Conservation (phyloP, 2,329 filamentous ascomycete genomes). For the Beauveria bassiana region DNA sequence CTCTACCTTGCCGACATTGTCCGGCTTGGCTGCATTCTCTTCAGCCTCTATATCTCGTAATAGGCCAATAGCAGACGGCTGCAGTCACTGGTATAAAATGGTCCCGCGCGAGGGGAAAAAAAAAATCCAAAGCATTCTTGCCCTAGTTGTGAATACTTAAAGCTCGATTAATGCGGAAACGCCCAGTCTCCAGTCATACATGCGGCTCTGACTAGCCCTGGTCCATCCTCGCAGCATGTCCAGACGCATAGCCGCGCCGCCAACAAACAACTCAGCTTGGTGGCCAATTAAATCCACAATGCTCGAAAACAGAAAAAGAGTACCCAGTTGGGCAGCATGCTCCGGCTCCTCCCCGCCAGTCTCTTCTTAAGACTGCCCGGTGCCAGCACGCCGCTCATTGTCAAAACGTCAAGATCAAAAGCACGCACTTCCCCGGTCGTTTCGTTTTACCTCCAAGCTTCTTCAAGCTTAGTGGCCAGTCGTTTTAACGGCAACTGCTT, state of each 20-base stretch:
- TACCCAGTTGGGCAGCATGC: slow-evolving; percentile 15
- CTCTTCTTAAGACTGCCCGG: background rate
- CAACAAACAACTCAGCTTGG: slow-evolving; percentile 22
- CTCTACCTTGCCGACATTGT: background rate
- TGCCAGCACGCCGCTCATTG: slow-evolving; percentile 9
- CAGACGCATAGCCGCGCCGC: slow-evolving; percentile 15
- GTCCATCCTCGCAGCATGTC: background rate
- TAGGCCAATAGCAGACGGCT: background rate
- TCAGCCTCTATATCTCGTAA: background rate
- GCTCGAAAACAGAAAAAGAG: slow-evolving; percentile 25
- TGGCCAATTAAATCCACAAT: slow-evolving; percentile 30
- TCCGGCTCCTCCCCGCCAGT: slow-evolving; percentile 1
- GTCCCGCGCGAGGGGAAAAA: background rate
- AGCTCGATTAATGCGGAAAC: slow-evolving; percentile 40
- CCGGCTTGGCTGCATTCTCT: background rate
- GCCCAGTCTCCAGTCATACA: slow-evolving; percentile 40
- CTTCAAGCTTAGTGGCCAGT: background rate
- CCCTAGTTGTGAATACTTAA: slow-evolving; percentile 16
- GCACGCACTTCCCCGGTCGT: background rate
- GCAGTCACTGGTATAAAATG: background rate
- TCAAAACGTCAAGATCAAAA: slow-evolving; percentile 6
- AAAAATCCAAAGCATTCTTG: background rate
- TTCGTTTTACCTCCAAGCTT: background rate
- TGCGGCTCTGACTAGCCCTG: slow-evolving; percentile 18
- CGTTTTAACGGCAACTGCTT: slow-evolving; percentile 14